Percentiles rank a stretch among this genome's conserved stretches.
phyloP scores from a whole-genome alignment of 2,329 filamentous ascomycete species.

The Aspergillus arachidicola region DNA sequence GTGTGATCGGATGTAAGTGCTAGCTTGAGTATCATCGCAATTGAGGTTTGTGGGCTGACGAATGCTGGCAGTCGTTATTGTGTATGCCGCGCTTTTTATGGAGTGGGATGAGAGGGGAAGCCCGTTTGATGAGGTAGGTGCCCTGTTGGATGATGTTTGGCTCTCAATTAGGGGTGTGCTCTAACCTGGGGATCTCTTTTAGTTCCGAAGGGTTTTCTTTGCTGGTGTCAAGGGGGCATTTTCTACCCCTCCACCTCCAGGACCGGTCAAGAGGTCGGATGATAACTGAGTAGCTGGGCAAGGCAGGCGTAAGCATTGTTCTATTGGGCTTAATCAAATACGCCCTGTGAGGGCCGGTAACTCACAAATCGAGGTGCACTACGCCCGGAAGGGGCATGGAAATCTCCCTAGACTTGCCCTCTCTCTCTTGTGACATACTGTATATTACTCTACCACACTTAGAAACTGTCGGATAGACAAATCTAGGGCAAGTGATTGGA shows the following conservation, averaged over 20 bases:
- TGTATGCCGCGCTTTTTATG: conserved; percentile 49
- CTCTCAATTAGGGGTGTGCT: background rate
- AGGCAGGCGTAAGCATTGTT: background rate
- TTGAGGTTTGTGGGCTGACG: background rate
- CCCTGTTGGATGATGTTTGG: background rate
- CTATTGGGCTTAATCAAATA: background rate
- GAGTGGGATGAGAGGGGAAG: conserved; percentile 46
- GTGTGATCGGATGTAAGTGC: conserved; percentile 52
- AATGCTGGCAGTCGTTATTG: conserved; percentile 36
- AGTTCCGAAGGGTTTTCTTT: conserved; percentile 41
- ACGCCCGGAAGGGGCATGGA: background rate
- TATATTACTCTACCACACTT: conserved; percentile 2
- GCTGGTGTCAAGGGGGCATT: conserved; percentile 34
- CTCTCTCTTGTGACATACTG: background rate
- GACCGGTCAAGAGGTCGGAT: conserved; percentile 24
- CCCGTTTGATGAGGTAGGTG: conserved; percentile 45
- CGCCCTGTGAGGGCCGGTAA: background rate
- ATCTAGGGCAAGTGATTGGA: background rate
- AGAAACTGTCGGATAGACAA: background rate
- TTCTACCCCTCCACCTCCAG: conserved; percentile 35
- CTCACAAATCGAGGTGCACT: background rate
- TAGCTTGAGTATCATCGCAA: background rate
- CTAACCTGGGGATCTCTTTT: background rate
- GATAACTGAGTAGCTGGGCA: conserved; percentile 16
- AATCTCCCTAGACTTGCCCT: background rate